These are phyloP conservation scores for Hydrangea macrophylla DNA, from an alignment of 148 eudicot species.

Conservation along the genomic window DNA sequence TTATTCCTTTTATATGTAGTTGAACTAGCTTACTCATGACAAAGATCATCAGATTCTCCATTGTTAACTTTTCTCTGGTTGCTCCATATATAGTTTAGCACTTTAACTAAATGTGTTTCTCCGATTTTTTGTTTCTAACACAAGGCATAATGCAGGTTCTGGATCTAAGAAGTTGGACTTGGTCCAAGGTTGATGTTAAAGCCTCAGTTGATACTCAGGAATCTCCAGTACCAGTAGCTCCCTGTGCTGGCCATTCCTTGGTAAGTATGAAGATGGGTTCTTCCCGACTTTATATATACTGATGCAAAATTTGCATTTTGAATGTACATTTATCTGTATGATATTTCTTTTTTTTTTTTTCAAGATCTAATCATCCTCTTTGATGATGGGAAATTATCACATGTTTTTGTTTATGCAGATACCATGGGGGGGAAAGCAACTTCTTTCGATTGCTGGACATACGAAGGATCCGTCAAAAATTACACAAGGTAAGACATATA, in stretches of 20 bases:
- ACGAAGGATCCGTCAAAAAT: slow-evolving; percentile 82
- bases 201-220: slow-evolving; percentile 38
- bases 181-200: slow-evolving; percentile 89
- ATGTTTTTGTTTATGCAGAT: slow-evolving; percentile 51
- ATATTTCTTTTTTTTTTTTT: neutral
- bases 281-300: slow-evolving; percentile 5
- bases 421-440: slow-evolving; percentile 85
- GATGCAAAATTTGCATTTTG: neutral
- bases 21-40: too few species aligned
- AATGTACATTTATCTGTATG: neutral
- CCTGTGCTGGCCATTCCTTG: slow-evolving; percentile 92
- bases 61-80: too few species aligned
- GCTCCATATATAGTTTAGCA: too few species aligned
- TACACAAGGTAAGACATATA: slow-evolving; percentile 69
- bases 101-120: too few species aligned
- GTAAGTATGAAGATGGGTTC: slow-evolving; percentile 44
- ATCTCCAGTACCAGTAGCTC: slow-evolving; percentile 44
- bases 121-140: slow-evolving; percentile 12
- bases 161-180: slow-evolving; percentile 88
- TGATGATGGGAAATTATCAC: too few species aligned
- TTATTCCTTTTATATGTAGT: too few species aligned
- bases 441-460: slow-evolving; percentile 92
- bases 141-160: slow-evolving; percentile 50
- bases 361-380: neutral
- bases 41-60: too few species aligned